Evolutionary conservation across 2,329 filamentous ascomycete genomes (phyloP).

Genomic region (Exophiala calicioides): DNA sequence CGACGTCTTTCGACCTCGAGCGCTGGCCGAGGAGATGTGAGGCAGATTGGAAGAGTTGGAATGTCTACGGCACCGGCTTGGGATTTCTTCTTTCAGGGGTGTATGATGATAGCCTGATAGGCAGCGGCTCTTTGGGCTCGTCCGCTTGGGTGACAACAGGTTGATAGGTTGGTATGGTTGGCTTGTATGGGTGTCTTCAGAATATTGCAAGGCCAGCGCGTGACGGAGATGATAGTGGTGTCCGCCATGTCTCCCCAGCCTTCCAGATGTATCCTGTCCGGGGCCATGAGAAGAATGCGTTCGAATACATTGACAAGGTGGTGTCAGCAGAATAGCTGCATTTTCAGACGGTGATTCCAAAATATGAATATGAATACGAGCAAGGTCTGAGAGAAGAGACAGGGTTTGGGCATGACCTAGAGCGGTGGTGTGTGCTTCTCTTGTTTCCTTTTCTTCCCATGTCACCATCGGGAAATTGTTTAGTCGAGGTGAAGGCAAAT

Average conservation of each 20-base stretch:
- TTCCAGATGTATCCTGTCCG: conserved; percentile 14
- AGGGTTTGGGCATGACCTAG: neutral
- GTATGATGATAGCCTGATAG: conserved; percentile 13
- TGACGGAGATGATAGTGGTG: conserved; percentile 11
- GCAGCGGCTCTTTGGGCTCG: conserved; percentile 18
- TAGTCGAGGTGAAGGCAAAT: no score
- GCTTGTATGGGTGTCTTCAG: conserved; percentile 22
- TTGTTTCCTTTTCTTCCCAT: no score
- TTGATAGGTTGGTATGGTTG: conserved; percentile 14
- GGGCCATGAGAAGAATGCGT: conserved; percentile 12
- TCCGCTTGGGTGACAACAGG: conserved; percentile 16
- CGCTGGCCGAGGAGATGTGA: conserved; percentile 14
- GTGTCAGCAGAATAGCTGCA: conserved; percentile 20
- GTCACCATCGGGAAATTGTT: no score
- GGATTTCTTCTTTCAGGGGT: conserved; percentile 12
- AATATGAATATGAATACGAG: no score
- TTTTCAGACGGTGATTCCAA: conserved; percentile 7
- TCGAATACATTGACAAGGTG: conserved; percentile 16
- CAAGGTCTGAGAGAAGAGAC: conserved; percentile 4
- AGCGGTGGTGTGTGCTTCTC: neutral
- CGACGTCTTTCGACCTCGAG: conserved; percentile 8
- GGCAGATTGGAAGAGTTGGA: neutral
- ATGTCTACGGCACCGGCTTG: no score
- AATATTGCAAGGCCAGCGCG: conserved; percentile 20
- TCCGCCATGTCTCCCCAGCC: no score